phyloP scores from a whole-genome alignment of 2,329 filamentous ascomycete species.

The Raffaelea ambrosiae region DNA sequence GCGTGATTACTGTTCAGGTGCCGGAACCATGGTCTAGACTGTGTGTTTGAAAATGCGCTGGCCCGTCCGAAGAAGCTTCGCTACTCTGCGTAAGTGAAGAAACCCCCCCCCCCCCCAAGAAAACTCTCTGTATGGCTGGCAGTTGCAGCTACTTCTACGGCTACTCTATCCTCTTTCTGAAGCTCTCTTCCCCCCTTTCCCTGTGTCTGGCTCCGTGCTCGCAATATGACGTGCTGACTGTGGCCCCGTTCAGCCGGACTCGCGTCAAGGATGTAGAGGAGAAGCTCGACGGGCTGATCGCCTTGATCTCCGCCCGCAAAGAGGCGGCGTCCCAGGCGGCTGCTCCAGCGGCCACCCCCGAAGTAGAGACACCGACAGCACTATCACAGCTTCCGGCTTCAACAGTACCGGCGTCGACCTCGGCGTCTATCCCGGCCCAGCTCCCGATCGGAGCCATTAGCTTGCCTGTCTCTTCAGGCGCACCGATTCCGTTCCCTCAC shows the following conservation, averaged over 20 bases:
- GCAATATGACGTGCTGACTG: not conserved
- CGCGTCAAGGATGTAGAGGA: conserved; percentile 16
- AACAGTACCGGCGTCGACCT: not conserved
- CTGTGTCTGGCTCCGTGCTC: too few species aligned
- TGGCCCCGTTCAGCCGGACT: conserved; percentile 8
- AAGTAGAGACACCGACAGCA: too few species aligned
- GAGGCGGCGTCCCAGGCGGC: conserved; percentile 9
- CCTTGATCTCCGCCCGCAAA: conserved; percentile 21
- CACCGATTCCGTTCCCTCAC: not conserved
- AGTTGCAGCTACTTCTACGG: too few species aligned
- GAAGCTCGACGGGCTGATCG: conserved; percentile 16
- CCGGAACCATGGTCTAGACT: conserved; percentile 9
- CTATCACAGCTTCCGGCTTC: not conserved
- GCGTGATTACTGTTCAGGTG: conserved; percentile 8
- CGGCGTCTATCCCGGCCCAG: not conserved
- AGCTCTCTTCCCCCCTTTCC: not conserved
- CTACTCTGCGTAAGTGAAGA: conserved; percentile 14
- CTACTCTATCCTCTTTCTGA: not conserved
- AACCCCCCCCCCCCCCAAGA: too few species aligned
- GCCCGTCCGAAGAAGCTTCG: conserved; percentile 15
- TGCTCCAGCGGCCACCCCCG: not conserved
- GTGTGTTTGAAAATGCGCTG: conserved; percentile 16
- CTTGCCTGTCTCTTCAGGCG: not conserved
- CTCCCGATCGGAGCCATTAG: not conserved
- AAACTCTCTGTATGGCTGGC: too few species aligned